A percentile compares a stretch with the other conserved stretches of the same genome.
Conservation (phyloP, 2,329 filamentous ascomycete genomes). For the Fusarium sp. region DNA sequence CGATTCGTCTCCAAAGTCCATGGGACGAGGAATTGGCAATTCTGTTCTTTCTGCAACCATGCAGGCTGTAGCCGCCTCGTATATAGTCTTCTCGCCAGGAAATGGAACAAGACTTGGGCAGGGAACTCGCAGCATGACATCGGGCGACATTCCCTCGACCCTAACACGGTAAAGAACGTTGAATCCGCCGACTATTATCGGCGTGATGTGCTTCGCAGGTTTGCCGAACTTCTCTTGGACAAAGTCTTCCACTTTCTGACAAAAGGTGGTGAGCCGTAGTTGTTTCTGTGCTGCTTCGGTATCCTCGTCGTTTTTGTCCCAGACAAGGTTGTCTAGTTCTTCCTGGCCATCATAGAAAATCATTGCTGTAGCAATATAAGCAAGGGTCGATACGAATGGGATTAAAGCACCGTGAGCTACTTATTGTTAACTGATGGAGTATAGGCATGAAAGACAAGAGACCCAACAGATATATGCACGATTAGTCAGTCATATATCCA, state of each 20-base stretch:
- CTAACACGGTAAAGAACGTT: constrained; percentile 28
- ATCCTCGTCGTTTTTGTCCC: constrained; percentile 25
- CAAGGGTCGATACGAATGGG: too few species aligned
- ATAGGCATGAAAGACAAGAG: not conserved
- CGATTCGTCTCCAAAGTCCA: constrained; percentile 31
- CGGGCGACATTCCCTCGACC: constrained; percentile 1
- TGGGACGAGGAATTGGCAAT: constrained; percentile 7
- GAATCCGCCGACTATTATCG: constrained; percentile 29
- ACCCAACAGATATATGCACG: not conserved
- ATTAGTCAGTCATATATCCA: not conserved
- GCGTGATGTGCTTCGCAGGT: not conserved
- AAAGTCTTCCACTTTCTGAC: not conserved
- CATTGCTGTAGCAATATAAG: not conserved
- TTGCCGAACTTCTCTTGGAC: not conserved
- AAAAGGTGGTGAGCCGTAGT: constrained; percentile 7
- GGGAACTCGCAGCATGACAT: constrained; percentile 23
- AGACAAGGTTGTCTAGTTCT: constrained; percentile 29
- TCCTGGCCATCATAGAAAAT: constrained; percentile 15
- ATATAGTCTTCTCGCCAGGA: constrained; percentile 22
- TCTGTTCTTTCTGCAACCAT: constrained; percentile 8
- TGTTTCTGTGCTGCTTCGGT: not conserved
- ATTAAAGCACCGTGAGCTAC: too few species aligned
- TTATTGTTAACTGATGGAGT: not conserved
- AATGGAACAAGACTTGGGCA: constrained; percentile 26
- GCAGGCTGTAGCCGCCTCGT: constrained; percentile 24